phyloP scores from a whole-genome alignment of 352 stramenopile genomes.

The Phytophthora lateralis region DNA sequence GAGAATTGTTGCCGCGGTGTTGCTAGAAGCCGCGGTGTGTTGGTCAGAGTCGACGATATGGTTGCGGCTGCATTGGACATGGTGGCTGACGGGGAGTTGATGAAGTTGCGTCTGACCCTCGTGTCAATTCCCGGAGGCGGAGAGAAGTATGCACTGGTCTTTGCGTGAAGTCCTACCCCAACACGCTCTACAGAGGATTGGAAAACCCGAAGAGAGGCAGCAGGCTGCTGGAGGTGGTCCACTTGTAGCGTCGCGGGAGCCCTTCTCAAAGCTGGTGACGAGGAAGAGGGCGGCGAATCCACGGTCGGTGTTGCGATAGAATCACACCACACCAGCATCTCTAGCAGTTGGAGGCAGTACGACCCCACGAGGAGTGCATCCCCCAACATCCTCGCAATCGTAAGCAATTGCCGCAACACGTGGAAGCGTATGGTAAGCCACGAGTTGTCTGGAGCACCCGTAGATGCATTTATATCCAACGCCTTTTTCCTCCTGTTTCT shows the following conservation, averaged over 20 bases:
- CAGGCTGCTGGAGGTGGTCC: constrained; percentile 47
- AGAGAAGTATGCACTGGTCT: constrained; percentile 57
- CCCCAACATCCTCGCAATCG: constrained; percentile 58
- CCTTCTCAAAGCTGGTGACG: constrained; percentile 10
- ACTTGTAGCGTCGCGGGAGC: constrained; percentile 17
- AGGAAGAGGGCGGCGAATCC: constrained; percentile 4
- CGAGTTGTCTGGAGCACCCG: constrained; percentile 35
- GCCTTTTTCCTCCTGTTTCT: constrained; percentile 29
- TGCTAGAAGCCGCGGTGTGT: constrained; percentile 68
- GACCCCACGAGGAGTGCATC: constrained; percentile 57
- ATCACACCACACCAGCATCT: constrained; percentile 71
- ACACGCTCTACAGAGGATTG: constrained; percentile 23
- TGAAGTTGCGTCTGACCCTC: constrained; percentile 71
- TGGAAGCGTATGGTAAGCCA: constrained; percentile 83
- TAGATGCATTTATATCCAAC: constrained; percentile 5
- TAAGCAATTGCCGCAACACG: constrained; percentile 76
- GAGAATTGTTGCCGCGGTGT: constrained; percentile 80
- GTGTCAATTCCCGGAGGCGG: constrained; percentile 73
- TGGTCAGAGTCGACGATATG: constrained; percentile 74
- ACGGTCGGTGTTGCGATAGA: constrained; percentile 28
- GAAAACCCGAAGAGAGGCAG: constrained; percentile 30
- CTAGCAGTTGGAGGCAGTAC: constrained; percentile 68
- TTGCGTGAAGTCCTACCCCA: constrained; percentile 50
- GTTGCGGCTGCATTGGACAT: constrained; percentile 80
- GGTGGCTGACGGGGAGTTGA: constrained; percentile 61